Base-by-base conservation (phyloP, 257 asterid species). In the Penstemon barbatus region DNA sequence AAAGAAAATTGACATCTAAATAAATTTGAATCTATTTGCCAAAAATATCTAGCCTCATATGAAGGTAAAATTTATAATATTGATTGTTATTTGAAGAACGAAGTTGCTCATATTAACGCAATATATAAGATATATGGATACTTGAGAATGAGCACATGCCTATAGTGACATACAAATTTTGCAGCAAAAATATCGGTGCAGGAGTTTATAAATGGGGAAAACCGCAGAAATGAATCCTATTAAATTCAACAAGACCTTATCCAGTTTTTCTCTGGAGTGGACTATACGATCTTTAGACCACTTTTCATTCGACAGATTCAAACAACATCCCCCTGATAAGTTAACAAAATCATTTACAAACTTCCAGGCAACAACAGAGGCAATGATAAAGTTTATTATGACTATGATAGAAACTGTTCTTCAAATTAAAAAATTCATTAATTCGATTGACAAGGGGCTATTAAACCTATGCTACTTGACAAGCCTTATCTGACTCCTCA, bases 181-280 rank as follows among this genome's bases (percentile, higher is more conserved):
- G 8, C 43, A 43, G 38, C 54, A 61, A 45, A 46, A 66, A 71
- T 38, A 64, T 46, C 59, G 48, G 59, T 61, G 68, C 60, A 8
- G 58, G 10, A 60, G 52, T 48, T 41, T 61, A 36, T 49, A 49
- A 46, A 46, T 12, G 58, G 37, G 67, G 50, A 33, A 61, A 63
- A 15, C 33, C 2, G 25, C 50, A 9, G 53, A 63, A 61, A 5
- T 7, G 5, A 51, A 8, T 9, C 52, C 18, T 41, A 15, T 25
- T 57, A 25, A 36, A 42, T 59, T 54, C 11, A 8, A 65, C 42
- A 57, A 13, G 8, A 56, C 41, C 25, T 18, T 56, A 25, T 12
- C 9, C 5, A 4, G n/a, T 12, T 60, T 8, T 36, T 58, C 15
- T 13, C n/a, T 49, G 64, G 7, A 52, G 41, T 19, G 51, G 12